Percentiles rank a stretch among this genome's conserved stretches.
These are phyloP conservation scores for Scedosporium apiospermum DNA, from an alignment of 2,329 filamentous ascomycete genomes.

Conservation along the genomic window DNA sequence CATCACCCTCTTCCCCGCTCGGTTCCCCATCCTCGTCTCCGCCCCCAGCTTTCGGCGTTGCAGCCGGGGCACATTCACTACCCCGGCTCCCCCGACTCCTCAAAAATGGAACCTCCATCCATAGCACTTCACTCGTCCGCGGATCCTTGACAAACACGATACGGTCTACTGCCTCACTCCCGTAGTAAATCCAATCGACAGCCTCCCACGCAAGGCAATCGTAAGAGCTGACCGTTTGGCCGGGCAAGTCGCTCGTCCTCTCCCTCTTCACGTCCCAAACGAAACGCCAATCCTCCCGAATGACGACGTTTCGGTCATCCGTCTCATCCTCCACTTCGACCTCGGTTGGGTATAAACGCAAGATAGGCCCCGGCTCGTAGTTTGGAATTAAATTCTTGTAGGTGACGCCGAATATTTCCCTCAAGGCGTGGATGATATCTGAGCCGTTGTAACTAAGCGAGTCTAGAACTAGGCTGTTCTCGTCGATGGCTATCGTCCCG, in stretches of 20 bases:
- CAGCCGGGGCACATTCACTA: not conserved
- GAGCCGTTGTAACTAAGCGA: conserved; percentile 7
- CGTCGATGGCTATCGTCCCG: conserved; percentile 5
- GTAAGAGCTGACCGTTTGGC: conserved; percentile 8
- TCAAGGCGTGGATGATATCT: conserved; percentile 10
- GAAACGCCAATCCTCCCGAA: conserved; percentile 12
- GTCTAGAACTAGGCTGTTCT: conserved; percentile 3
- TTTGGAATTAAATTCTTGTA: conserved; percentile 9
- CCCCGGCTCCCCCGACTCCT: conserved; percentile 3
- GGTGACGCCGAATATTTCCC: conserved; percentile 9
- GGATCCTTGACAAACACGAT: conserved; percentile 14
- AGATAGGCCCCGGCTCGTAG: not conserved
- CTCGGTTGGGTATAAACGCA: conserved; percentile 11
- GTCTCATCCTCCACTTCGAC: not conserved
- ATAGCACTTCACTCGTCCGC: conserved; percentile 10
- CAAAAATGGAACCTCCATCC: conserved; percentile 14
- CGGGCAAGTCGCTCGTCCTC: conserved; percentile 10
- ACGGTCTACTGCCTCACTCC: conserved; percentile 12
- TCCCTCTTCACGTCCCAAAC: conserved; percentile 9
- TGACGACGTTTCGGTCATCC: conserved; percentile 7
- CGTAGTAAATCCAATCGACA: conserved; percentile 15
- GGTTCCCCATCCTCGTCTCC: not conserved
- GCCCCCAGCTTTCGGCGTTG: not conserved
- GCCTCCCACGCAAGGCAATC: conserved; percentile 13
- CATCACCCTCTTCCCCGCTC: too few species aligned